phyloP scores from a whole-genome alignment of 148 eudicot species.

The Mesembryanthemum crystallinum region DNA sequence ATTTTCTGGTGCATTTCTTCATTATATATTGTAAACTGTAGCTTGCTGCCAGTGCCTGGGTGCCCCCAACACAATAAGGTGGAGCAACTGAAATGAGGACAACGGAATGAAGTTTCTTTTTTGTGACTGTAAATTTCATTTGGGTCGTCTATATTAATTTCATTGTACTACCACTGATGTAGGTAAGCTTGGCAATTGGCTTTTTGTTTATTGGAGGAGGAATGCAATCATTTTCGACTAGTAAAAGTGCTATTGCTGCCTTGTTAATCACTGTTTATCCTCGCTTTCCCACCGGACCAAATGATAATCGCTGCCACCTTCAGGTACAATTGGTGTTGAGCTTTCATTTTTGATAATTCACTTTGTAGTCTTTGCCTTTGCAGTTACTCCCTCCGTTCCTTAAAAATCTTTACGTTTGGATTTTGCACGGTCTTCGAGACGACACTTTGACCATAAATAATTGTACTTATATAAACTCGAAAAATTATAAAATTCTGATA shows the following conservation, averaged over 20 bases:
- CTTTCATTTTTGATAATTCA: not conserved
- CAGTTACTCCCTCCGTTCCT: too few species aligned
- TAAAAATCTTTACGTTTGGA: too few species aligned
- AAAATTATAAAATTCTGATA: too few species aligned
- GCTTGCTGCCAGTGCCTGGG: not conserved
- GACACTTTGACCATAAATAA: too few species aligned
- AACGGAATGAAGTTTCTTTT: not conserved
- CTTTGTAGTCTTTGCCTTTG: not conserved
- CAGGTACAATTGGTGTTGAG: conserved; percentile 49
- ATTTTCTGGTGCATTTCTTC: not conserved
- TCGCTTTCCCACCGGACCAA: conserved; percentile 89
- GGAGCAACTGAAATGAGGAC: not conserved
- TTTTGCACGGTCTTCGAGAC: too few species aligned
- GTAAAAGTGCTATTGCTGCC: conserved; percentile 73
- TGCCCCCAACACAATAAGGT: not conserved
- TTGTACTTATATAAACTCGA: too few species aligned
- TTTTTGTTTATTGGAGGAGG: conserved; percentile 97
- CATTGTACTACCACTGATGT: conserved; percentile 9
- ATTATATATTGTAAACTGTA: not conserved
- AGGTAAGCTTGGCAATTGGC: conserved; percentile 93
- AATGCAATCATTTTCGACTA: conserved; percentile 84
- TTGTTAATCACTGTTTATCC: conserved; percentile 87
- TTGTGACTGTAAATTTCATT: not conserved
- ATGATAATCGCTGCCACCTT: conserved; percentile 96
- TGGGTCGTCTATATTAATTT: not conserved